Evolutionary conservation across 352 stramenopile genomes (phyloP).

Genomic region (Albugo candida): DNA sequence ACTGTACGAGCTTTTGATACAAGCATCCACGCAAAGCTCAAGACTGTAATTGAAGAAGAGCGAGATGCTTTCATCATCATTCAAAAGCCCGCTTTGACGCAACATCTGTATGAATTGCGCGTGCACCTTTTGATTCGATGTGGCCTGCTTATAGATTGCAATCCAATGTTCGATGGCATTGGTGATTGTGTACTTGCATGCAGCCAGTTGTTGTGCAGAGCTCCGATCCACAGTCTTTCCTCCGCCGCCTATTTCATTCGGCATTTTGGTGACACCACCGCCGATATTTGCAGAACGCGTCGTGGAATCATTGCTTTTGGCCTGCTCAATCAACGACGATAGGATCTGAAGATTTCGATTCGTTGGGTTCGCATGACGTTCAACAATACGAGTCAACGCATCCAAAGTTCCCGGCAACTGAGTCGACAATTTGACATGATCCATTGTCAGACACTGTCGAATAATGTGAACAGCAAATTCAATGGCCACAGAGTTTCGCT

Average conservation of each 20-base stretch:
- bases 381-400: constrained; percentile 67
- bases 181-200: constrained; percentile 72
- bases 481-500: constrained; percentile 88
- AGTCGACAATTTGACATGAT: constrained; percentile 79
- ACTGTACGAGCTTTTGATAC: constrained; percentile 74
- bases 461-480: constrained; percentile 95
- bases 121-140: constrained; percentile 87
- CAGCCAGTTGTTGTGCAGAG: constrained; percentile 47
- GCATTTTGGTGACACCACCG: background rate
- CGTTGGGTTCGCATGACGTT: constrained; percentile 45
- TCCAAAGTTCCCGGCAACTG: constrained; percentile 89
- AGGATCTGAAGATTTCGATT: constrained; percentile 81
- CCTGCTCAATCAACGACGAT: constrained; percentile 55
- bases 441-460: constrained; percentile 78
- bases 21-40: constrained; percentile 94
- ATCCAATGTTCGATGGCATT: constrained; percentile 97
- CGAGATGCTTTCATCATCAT: constrained; percentile 92
- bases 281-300: background rate
- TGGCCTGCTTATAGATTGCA: constrained; percentile 88
- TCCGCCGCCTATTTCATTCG: background rate
- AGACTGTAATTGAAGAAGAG: constrained; percentile 94
- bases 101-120: constrained; percentile 95
- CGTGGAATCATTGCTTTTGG: constrained; percentile 25
- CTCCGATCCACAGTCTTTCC: constrained; percentile 17
- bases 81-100: constrained; percentile 90